These are phyloP conservation scores for Borovskyia barvae DNA, from an alignment of 208 protist species.

Conservation along the genomic window DNA sequence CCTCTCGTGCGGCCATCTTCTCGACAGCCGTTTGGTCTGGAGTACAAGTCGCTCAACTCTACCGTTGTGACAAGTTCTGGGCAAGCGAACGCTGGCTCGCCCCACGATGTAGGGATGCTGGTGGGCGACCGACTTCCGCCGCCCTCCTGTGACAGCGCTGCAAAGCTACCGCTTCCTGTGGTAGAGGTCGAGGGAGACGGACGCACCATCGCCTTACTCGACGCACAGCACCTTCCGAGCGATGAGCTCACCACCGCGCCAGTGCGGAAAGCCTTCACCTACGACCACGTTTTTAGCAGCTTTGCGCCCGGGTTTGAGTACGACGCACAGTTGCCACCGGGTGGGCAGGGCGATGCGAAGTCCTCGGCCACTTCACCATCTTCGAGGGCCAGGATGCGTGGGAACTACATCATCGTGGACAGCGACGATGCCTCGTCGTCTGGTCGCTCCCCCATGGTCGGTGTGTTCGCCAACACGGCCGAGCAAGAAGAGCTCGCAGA, in stretches of 20 bases:
- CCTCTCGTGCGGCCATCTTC: slow-evolving; percentile 3
- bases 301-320: slow-evolving; percentile 52
- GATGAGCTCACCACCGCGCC: neutral
- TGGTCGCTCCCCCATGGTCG: neutral
- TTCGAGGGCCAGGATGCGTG: neutral
- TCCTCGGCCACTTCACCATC: neutral
- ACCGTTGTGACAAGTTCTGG: neutral
- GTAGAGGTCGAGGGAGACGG: slow-evolving; percentile 55
- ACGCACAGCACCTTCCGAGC: slow-evolving; percentile 11
- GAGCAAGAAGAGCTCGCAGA: slow-evolving; percentile 41
- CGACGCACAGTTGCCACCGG: neutral
- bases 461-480: slow-evolving; percentile 4
- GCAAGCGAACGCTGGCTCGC: neutral
- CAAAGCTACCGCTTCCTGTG: slow-evolving; percentile 32
- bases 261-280: slow-evolving; percentile 42
- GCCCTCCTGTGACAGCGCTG: neutral
- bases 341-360: neutral
- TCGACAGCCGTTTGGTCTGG: slow-evolving; percentile 48
- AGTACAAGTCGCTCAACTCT: slow-evolving; percentile 8
- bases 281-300: slow-evolving; percentile 64
- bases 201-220: slow-evolving; percentile 44
- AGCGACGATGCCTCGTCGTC: neutral
- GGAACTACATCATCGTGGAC: slow-evolving; percentile 5
- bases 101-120: neutral
- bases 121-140: neutral